Evolutionary conservation across 352 stramenopile species (phyloP).

Genomic region (Phytophthora melonis): DNA sequence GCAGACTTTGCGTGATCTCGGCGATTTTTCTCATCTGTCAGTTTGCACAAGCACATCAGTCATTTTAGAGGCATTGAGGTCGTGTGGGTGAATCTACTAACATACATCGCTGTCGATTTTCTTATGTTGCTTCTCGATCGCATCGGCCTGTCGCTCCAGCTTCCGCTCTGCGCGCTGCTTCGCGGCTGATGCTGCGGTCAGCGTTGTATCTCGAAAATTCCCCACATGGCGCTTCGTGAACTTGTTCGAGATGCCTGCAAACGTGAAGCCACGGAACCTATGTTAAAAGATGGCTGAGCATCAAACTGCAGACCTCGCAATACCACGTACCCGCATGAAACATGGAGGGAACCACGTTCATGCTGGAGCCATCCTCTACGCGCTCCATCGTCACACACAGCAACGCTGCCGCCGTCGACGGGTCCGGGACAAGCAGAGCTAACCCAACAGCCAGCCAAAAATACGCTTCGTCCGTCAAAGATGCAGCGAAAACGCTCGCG

Average conservation of each 20-base stretch:
- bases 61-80: too few species aligned
- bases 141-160: slow-evolving; percentile 66
- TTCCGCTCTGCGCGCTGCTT: slow-evolving; percentile 73
- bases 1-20: slow-evolving; percentile 70
- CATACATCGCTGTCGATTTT: slow-evolving; percentile 81
- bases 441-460: slow-evolving; percentile 38
- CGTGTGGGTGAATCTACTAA: background rate
- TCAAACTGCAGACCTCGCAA: background rate
- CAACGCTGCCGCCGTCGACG: background rate
- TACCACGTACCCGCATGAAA: slow-evolving; percentile 46
- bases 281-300: background rate
- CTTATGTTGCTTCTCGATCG: slow-evolving; percentile 82
- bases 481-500: slow-evolving; percentile 22
- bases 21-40: slow-evolving; percentile 82
- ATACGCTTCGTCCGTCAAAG: slow-evolving; percentile 35
- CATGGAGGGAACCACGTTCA: slow-evolving; percentile 46
- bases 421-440: slow-evolving; percentile 12
- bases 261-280: background rate
- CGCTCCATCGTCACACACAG: slow-evolving; percentile 40
- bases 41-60: background rate
- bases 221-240: slow-evolving; percentile 77
- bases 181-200: slow-evolving; percentile 73
- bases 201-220: slow-evolving; percentile 82
- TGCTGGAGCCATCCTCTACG: slow-evolving; percentile 42
- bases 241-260: slow-evolving; percentile 82